Evolutionary conservation across 345 rosid genomes (phyloP), one percentile per base, ranked within the genome.

Genomic region (Moricandia arvensis): DNA sequence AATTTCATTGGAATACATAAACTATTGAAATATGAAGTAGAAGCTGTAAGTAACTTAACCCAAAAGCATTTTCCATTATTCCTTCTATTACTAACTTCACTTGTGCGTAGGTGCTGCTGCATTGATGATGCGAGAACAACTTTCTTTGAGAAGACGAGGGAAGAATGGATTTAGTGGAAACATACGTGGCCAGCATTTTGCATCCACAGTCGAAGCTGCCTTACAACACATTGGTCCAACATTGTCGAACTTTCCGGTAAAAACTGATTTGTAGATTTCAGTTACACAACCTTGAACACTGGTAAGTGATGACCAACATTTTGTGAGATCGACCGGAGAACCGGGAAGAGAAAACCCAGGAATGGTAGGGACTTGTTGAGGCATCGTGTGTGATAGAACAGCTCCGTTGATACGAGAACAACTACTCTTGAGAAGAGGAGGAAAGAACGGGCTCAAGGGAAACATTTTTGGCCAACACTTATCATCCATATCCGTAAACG

Each of bases 381-480:
- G 24, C 24, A 7, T 43, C 16, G 51, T 43, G 51, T 43, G 51
- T 43, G 51, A 13, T 16, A 43, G 51, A 43, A 43, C 16, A 43
- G 6, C 51, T 43, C 24, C 8, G 2, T 1, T 61, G 47, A 21
- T 62, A 10, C 17, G 53, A 34, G 68, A 58, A 4, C 77, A 73
- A 1, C 31, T 55, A 7, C 66, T 57, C 17, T 66, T 74, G 13
- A 66, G 72, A 12, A 74, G 51, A 43, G 51, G 66, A 43, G 72
- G 51, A 30, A 74, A 66, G 4, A 57, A 58, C 0, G 59, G 66
- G 43, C 59, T 54, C 66, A 55, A 54, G 0, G 61, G 76, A 63
- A 63, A 70, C 71, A 71, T 77, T 30, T 63, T 66, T 1, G 80
- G 69, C 72, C 75, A 77, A 71, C 80, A 77, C 10, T 64, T 77